Percentiles rank a stretch among this genome's conserved stretches.
Evolutionary conservation across 1,139 yeast species (phyloP).

Genomic region (Geotrichum histeridarum): DNA sequence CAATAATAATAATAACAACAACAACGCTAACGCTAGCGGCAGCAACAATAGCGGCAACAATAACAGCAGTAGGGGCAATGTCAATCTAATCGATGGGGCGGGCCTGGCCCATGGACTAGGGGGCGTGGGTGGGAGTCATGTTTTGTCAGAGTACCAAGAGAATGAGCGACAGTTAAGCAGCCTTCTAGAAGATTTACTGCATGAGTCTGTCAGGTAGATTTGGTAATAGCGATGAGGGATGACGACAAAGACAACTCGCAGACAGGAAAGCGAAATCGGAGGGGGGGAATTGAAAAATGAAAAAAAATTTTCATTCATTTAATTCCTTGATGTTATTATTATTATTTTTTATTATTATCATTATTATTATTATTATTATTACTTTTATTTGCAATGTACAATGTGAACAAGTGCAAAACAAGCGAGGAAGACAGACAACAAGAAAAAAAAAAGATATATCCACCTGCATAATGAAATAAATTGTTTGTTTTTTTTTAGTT

Average conservation of each 20-base stretch:
- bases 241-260: no score
- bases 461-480: no score
- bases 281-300: no score
- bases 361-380: no score
- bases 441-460: no score
- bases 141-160: background rate
- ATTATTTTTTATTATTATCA: background rate
- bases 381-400: no score
- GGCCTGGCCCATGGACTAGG: background rate
- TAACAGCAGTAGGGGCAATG: background rate
- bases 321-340: background rate
- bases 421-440: no score
- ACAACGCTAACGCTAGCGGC: background rate
- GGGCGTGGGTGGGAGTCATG: background rate
- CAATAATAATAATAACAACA: no score
- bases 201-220: conserved; percentile 1
- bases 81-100: no score
- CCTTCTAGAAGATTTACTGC: conserved; percentile 9
- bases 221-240: no score
- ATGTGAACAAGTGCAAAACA: no score
- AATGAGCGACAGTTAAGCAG: conserved; percentile 8
- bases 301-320: background rate
- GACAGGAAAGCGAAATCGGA: background rate
- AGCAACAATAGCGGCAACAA: background rate
- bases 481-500: background rate